phyloP scores from a whole-genome alignment of 257 asterid species.

The Penstemon eatonii region DNA sequence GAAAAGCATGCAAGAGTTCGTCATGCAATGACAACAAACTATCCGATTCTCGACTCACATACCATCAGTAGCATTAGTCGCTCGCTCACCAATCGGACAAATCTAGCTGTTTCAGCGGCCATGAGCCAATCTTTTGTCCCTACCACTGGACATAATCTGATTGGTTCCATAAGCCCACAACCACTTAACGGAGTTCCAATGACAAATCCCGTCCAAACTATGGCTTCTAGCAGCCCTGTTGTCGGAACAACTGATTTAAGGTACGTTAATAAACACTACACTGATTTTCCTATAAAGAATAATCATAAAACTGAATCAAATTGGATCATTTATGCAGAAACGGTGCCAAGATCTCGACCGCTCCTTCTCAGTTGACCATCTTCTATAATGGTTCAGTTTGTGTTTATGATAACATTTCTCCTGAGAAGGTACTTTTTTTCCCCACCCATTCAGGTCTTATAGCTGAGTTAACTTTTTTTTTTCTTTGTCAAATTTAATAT shows the following conservation, averaged over 20 bases:
- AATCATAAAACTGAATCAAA: slow-evolving; percentile 16
- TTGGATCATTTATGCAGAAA: slow-evolving; percentile 37
- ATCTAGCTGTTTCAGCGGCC: slow-evolving; percentile 36
- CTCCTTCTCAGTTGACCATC: slow-evolving; percentile 78
- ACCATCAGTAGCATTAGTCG: slow-evolving; percentile 23
- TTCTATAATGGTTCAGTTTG: slow-evolving; percentile 84
- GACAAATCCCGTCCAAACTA: slow-evolving; percentile 31
- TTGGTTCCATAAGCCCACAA: slow-evolving; percentile 28
- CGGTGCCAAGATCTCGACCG: slow-evolving; percentile 36
- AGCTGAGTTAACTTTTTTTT: neutral
- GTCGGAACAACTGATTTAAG: slow-evolving; percentile 80
- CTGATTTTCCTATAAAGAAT: neutral
- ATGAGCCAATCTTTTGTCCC: slow-evolving; percentile 39
- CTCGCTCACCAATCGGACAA: slow-evolving; percentile 16
- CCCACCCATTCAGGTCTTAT: neutral
- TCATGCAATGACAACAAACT: slow-evolving; percentile 37
- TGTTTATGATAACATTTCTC: slow-evolving; percentile 68
- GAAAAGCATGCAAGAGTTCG: slow-evolving; percentile 50
- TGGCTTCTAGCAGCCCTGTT: slow-evolving; percentile 39
- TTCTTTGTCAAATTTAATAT: neutral
- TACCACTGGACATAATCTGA: slow-evolving; percentile 38
- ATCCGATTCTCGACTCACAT: slow-evolving; percentile 34
- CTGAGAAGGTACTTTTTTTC: slow-evolving; percentile 56
- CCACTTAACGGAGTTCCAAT: slow-evolving; percentile 29
- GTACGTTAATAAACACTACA: slow-evolving; percentile 30